Conservation (phyloP, 2,329 filamentous ascomycete genomes). For the Claviceps fusiformis region DNA sequence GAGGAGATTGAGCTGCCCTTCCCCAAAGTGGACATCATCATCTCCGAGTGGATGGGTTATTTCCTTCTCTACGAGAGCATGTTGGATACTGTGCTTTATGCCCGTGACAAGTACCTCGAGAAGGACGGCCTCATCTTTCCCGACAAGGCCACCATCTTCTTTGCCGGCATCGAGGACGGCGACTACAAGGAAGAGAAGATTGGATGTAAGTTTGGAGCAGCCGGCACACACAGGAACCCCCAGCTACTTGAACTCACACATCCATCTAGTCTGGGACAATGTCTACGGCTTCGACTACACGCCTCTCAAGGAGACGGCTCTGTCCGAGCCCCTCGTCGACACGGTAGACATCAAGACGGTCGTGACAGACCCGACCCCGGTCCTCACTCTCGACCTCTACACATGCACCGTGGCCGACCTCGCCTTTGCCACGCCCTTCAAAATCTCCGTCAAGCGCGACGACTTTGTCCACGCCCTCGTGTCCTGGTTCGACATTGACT, state of each 20-base stretch:
- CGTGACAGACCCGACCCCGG: slow-evolving; percentile 75
- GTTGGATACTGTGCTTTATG: slow-evolving; percentile 95
- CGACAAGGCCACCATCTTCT: slow-evolving; percentile 95
- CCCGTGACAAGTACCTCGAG: slow-evolving; percentile 78
- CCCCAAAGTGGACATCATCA: slow-evolving; percentile 96
- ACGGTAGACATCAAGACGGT: slow-evolving; percentile 96
- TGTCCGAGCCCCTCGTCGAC: slow-evolving; percentile 92
- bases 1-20: slow-evolving; percentile 91
- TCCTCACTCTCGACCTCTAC: slow-evolving; percentile 87
- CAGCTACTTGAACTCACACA: not conserved
- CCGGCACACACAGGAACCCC: no score
- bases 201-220: slow-evolving; percentile 55
- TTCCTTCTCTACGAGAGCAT: slow-evolving; percentile 98
- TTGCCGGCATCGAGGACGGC: slow-evolving; percentile 94
- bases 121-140: slow-evolving; percentile 92
- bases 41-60: slow-evolving; percentile 99
- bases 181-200: slow-evolving; percentile 99
- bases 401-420: slow-evolving; percentile 75
- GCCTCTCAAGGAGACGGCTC: slow-evolving; percentile 82
- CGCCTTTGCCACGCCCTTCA: slow-evolving; percentile 68
- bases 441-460: slow-evolving; percentile 63
- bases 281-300: slow-evolving; percentile 97
- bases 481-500: slow-evolving; percentile 98
- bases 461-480: slow-evolving; percentile 96
- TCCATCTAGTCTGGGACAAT: slow-evolving; percentile 91